Conservation (phyloP, 306 rosid species). For the Begonia fuchsioides region DNA sequence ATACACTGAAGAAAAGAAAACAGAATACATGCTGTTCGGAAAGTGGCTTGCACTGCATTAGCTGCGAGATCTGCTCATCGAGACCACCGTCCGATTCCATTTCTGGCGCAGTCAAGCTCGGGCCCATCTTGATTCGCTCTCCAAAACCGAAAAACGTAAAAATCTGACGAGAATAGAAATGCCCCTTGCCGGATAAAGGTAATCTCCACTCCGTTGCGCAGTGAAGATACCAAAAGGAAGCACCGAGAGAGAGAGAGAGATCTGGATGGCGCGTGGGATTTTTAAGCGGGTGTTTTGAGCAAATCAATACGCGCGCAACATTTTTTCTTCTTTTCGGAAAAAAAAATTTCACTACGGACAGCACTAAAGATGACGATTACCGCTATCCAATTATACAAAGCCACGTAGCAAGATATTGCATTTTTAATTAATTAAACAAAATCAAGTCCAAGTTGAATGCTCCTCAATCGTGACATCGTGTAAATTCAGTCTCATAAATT, state of each 20-base stretch:
- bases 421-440: no score
- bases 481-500: no score
- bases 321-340: no score
- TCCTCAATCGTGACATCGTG: no score
- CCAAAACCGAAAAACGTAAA: background rate
- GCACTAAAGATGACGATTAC: no score
- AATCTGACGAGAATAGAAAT: background rate
- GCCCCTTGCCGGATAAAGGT: background rate
- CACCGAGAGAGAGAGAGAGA: background rate
- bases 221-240: background rate
- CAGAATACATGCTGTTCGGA: slow-evolving; percentile 79
- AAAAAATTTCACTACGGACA: no score
- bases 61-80: slow-evolving; percentile 97
- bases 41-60: slow-evolving; percentile 98
- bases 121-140: slow-evolving; percentile 38
- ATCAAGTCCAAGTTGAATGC: no score
- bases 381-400: no score
- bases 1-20: no score
- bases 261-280: background rate
- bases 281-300: background rate
- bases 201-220: background rate
- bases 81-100: slow-evolving; percentile 47
- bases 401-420: no score
- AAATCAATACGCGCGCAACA: no score
- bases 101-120: slow-evolving; percentile 45